A percentile compares a stretch with the other conserved stretches of the same genome.
phyloP scores from a whole-genome alignment of 2,329 filamentous ascomycete genomes.

The Amesomyces nigricolor region DNA sequence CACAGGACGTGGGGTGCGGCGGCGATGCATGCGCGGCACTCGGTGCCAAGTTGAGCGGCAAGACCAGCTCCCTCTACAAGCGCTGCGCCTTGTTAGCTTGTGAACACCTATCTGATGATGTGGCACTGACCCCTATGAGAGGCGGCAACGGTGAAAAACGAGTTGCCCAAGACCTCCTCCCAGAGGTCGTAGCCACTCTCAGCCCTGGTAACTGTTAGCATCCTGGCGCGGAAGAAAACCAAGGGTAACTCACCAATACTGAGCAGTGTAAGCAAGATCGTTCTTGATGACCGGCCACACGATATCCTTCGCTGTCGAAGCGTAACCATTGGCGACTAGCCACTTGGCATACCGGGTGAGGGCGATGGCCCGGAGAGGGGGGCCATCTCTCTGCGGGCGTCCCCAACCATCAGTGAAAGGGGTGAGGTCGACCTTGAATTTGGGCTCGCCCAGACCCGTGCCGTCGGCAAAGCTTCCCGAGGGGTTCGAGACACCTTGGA shows the following conservation, averaged over 20 bases:
- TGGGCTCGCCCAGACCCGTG: slow-evolving; percentile 62
- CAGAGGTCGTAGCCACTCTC: slow-evolving; percentile 68
- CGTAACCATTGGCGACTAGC: slow-evolving; percentile 61
- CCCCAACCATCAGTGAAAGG: slow-evolving; percentile 67
- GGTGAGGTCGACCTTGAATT: slow-evolving; percentile 60
- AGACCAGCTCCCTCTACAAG: slow-evolving; percentile 62
- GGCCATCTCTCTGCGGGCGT: slow-evolving; percentile 73
- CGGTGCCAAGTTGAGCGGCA: slow-evolving; percentile 56
- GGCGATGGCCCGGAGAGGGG: slow-evolving; percentile 68
- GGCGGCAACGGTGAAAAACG: slow-evolving; percentile 70
- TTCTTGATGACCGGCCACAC: slow-evolving; percentile 72
- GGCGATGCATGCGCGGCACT: slow-evolving; percentile 54
- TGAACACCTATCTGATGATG: neutral
- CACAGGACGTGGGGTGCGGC: slow-evolving; percentile 67
- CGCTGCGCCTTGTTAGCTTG: slow-evolving; percentile 31
- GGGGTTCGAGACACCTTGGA: slow-evolving; percentile 64
- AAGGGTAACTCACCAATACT: slow-evolving; percentile 54
- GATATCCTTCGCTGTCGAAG: slow-evolving; percentile 47
- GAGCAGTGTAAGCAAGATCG: slow-evolving; percentile 67
- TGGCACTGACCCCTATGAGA: slow-evolving; percentile 56
- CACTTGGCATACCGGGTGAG: slow-evolving; percentile 68
- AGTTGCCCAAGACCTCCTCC: slow-evolving; percentile 73
- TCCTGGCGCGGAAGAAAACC: neutral
- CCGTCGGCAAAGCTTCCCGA: slow-evolving; percentile 54
- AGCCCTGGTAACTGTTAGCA: slow-evolving; percentile 36